A percentile compares a stretch with the other conserved stretches of the same genome.
These are phyloP conservation scores for Knufia fluminis DNA, from an alignment of 2,329 filamentous ascomycete species.

Conservation along the genomic window DNA sequence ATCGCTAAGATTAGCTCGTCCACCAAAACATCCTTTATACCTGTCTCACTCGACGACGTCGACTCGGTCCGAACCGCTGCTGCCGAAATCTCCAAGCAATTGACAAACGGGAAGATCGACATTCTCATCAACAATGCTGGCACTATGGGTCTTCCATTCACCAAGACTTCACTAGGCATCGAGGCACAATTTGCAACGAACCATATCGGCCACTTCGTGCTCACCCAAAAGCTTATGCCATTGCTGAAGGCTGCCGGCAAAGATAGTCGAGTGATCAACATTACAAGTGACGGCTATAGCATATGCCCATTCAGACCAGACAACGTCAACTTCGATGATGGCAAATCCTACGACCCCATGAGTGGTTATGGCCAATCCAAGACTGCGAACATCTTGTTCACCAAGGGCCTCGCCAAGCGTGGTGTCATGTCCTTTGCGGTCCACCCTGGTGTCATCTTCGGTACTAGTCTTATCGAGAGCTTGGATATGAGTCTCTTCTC, in stretches of 20 bases:
- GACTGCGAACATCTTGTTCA: constrained; percentile 38
- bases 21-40: constrained; percentile 17
- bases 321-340: constrained; percentile 23
- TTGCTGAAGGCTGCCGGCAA: constrained; percentile 21
- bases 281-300: constrained; percentile 38
- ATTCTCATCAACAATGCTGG: constrained; percentile 30
- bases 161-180: constrained; percentile 25
- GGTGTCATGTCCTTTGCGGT: constrained; percentile 33
- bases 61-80: constrained; percentile 23
- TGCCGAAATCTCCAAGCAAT: constrained; percentile 17
- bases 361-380: constrained; percentile 40
- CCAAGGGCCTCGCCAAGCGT: constrained; percentile 30
- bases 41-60: constrained; percentile 17
- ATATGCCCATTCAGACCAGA: constrained; percentile 29
- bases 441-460: constrained; percentile 30
- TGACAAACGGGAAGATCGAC: constrained; percentile 22
- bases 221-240: constrained; percentile 26
- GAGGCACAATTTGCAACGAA: constrained; percentile 30
- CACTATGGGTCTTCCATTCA: constrained; percentile 24
- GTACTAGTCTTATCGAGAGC: neutral
- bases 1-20: constrained; percentile 16
- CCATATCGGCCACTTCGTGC: constrained; percentile 29
- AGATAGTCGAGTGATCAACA: constrained; percentile 30
- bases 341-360: constrained; percentile 29
- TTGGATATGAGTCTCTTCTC: constrained; percentile 5